Percentiles rank a stretch among this genome's conserved stretches.
Evolutionary conservation across 495 filamentous ascomycete genomes (phyloP).

Genomic region (Daldinia concentrica): DNA sequence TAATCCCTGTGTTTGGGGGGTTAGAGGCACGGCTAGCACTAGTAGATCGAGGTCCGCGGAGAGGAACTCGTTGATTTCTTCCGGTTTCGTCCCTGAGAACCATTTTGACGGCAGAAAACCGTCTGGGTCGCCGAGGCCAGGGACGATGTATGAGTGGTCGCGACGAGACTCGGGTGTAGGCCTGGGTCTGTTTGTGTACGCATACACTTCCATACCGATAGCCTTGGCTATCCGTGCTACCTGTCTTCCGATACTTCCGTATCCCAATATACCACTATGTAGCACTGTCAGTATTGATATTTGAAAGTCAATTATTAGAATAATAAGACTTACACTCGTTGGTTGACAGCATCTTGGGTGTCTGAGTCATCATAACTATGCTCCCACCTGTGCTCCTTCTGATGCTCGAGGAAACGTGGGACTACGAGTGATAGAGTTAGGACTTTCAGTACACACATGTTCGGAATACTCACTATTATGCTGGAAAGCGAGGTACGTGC

Average conservation of each 20-base stretch:
- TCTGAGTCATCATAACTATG: constrained; percentile 43
- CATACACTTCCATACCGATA: constrained; percentile 82
- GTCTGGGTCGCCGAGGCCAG: constrained; percentile 80
- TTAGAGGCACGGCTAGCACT: constrained; percentile 78
- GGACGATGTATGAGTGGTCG: constrained; percentile 74
- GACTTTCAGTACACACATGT: not conserved
- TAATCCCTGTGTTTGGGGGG: constrained; percentile 69
- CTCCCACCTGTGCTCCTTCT: constrained; percentile 64
- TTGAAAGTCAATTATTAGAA: no score
- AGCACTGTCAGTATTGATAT: not conserved
- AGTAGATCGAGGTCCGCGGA: constrained; percentile 76
- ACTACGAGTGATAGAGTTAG: constrained; percentile 42
- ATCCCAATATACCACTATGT: constrained; percentile 77
- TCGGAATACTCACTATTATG: constrained; percentile 52
- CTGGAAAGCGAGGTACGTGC: constrained; percentile 59
- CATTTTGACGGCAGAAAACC: constrained; percentile 75
- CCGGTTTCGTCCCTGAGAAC: constrained; percentile 73
- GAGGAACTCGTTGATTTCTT: constrained; percentile 71
- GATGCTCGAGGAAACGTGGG: constrained; percentile 62
- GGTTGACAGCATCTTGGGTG: constrained; percentile 55
- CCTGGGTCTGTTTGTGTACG: constrained; percentile 76
- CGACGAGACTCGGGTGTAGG: constrained; percentile 62
- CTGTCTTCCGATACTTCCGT: constrained; percentile 85
- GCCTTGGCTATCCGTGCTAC: constrained; percentile 73
- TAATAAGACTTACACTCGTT: constrained; percentile 54